Percentiles rank a stretch among this genome's conserved stretches.
Conservation (phyloP, 257 asterid species). For the Plantago major region DNA sequence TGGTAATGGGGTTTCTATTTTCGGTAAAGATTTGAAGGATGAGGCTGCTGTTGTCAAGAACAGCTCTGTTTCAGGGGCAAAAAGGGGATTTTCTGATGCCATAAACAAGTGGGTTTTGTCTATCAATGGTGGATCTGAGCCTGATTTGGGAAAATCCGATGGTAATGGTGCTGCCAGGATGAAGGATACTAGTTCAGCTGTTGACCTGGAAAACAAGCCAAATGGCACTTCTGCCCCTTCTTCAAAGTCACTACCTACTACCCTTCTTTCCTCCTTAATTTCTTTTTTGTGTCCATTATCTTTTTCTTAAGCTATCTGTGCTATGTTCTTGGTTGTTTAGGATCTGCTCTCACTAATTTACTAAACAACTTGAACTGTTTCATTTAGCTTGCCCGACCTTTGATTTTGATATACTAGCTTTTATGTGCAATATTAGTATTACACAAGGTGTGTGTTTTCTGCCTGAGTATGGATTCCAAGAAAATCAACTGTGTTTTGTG, state of each 20-base stretch:
- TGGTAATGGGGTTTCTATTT: conserved; percentile 42
- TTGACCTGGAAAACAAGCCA: conserved; percentile 41
- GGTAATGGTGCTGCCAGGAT: conserved; percentile 16
- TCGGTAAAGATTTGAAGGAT: conserved; percentile 57
- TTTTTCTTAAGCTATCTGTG: not conserved
- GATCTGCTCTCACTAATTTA: not conserved
- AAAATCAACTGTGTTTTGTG: too few species aligned
- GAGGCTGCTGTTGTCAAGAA: conserved; percentile 28
- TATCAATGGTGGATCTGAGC: conserved; percentile 55
- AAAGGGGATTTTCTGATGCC: conserved; percentile 73
- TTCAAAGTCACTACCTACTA: conserved; percentile 61
- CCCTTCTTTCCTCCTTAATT: too few species aligned
- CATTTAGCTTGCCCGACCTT: too few species aligned
- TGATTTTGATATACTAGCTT: too few species aligned
- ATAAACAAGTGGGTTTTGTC: conserved; percentile 65
- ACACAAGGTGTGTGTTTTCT: not conserved
- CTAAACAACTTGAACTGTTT: too few species aligned
- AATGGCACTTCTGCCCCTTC: conserved; percentile 45
- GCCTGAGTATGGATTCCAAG: not conserved
- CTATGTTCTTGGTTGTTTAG: not conserved
- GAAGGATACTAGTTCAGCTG: conserved; percentile 41
- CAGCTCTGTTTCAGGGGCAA: conserved; percentile 51
- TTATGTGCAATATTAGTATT: not conserved
- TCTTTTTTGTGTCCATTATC: not conserved
- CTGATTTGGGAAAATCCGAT: conserved; percentile 32